phyloP scores from a whole-genome alignment of 1,284 basidiomycete genomes.

The Anthracocystis panici-leucophaei region DNA sequence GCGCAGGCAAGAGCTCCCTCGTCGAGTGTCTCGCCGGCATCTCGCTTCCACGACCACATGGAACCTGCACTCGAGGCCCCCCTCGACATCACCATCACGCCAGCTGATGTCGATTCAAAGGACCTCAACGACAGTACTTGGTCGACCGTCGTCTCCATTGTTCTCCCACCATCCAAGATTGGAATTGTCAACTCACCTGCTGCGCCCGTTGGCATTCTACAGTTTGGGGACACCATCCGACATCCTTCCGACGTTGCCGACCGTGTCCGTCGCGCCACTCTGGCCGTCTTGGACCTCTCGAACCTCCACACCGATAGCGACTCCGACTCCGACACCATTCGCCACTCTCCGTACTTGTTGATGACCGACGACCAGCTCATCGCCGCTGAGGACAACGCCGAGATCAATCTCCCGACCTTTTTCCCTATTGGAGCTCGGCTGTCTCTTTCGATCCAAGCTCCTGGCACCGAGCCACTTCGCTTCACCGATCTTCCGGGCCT shows the following conservation, averaged over 20 bases:
- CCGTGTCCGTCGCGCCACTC: slow-evolving; percentile 23
- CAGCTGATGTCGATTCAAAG: neutral
- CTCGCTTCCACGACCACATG: slow-evolving; percentile 19
- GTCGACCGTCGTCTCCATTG: slow-evolving; percentile 14
- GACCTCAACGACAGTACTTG: neutral
- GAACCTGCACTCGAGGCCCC: slow-evolving; percentile 35
- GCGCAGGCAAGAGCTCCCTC: slow-evolving; percentile 32
- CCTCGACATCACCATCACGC: slow-evolving; percentile 25
- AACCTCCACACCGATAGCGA: neutral
- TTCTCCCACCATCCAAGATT: no score
- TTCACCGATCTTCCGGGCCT: slow-evolving; percentile 37
- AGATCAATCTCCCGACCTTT: slow-evolving; percentile 13
- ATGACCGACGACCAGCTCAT: slow-evolving; percentile 18
- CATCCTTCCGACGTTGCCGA: slow-evolving; percentile 25
- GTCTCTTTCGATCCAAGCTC: slow-evolving; percentile 8
- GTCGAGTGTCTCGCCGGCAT: slow-evolving; percentile 34
- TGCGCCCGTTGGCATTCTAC: neutral
- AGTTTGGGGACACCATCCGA: slow-evolving; percentile 18
- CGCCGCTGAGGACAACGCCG: slow-evolving; percentile 20
- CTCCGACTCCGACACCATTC: neutral
- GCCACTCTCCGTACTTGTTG: slow-evolving; percentile 2
- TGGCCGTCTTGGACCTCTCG: slow-evolving; percentile 17
- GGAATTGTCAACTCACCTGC: no score
- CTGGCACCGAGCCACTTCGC: slow-evolving; percentile 21
- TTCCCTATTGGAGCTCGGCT: slow-evolving; percentile 23